Evolutionary conservation across 2,329 filamentous ascomycete species (phyloP).

Genomic region (Fusarium citri): DNA sequence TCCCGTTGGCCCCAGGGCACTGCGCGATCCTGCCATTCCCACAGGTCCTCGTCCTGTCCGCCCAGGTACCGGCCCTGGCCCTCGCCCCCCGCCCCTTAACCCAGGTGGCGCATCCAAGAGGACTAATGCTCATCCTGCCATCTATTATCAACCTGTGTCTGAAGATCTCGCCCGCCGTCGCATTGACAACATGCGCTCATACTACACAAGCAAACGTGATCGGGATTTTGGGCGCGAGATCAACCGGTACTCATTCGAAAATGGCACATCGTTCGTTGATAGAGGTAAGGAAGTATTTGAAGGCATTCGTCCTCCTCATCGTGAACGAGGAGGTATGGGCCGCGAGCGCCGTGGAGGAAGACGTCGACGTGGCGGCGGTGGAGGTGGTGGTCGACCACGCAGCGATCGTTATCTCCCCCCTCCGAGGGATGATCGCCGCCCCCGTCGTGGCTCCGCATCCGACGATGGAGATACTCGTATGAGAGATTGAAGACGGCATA

Average conservation of each 20-base stretch:
- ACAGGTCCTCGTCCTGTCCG: conserved; percentile 56
- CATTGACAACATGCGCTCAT: conserved; percentile 65
- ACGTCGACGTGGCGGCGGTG: conserved; percentile 47
- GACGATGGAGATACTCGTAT: conserved; percentile 25
- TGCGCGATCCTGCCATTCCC: conserved; percentile 39
- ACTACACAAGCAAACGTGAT: conserved; percentile 57
- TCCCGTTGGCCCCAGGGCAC: conserved; percentile 52
- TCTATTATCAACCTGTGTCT: conserved; percentile 68
- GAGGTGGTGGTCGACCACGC: conserved; percentile 43
- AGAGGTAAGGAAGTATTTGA: conserved; percentile 77
- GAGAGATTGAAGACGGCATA: conserved; percentile 13
- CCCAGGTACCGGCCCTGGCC: conserved; percentile 47
- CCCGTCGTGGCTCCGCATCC: conserved; percentile 21
- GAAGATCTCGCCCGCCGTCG: conserved; percentile 73
- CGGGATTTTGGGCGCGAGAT: conserved; percentile 62
- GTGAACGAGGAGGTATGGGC: conserved; percentile 54
- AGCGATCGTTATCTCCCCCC: conserved; percentile 52
- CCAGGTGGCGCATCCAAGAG: conserved; percentile 43
- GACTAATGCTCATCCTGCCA: conserved; percentile 57
- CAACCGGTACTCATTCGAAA: conserved; percentile 80
- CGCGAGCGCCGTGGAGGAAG: conserved; percentile 49
- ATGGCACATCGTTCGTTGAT: conserved; percentile 74
- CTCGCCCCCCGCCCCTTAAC: conserved; percentile 36
- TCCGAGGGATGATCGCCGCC: conserved; percentile 22
- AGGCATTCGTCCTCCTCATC: conserved; percentile 70